Conservation (phyloP, 345 rosid species). For the Draba incana region DNA sequence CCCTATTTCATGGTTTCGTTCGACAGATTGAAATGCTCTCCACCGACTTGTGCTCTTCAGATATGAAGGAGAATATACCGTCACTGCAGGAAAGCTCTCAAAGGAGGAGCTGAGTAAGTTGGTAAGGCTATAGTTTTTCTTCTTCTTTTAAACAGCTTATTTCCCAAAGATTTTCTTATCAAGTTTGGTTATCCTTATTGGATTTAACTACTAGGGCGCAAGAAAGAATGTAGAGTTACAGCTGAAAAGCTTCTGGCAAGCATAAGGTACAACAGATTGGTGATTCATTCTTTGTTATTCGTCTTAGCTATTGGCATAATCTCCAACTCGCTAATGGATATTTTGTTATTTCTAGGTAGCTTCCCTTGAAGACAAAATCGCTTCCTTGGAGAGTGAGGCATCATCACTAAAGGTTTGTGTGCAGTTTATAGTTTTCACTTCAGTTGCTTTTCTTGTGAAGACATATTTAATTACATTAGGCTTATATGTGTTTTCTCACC, state of each 20-base stretch:
- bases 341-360: constrained; percentile 50
- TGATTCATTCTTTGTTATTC: constrained; percentile 4
- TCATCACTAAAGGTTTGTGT: too few species aligned
- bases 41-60: too few species aligned
- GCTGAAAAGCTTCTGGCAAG: constrained; percentile 63
- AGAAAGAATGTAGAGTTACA: constrained; percentile 63
- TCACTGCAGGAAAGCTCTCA: constrained; percentile 53
- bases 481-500: too few species aligned
- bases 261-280: constrained; percentile 54
- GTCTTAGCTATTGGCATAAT: neutral
- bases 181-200: constrained; percentile 13
- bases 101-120: constrained; percentile 68
- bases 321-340: constrained; percentile 8
- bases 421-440: too few species aligned
- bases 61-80: constrained; percentile 54
- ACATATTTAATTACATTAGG: too few species aligned
- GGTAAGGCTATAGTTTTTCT: constrained; percentile 46
- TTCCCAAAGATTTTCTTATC: neutral
- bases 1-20: too few species aligned
- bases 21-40: too few species aligned
- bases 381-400: too few species aligned
- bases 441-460: too few species aligned
- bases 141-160: neutral
- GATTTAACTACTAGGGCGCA: constrained; percentile 58
- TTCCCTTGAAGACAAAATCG: constrained; percentile 75